Percentiles rank a stretch among this genome's conserved stretches.
phyloP scores from a whole-genome alignment of 2,329 filamentous ascomycete species.

The Calonectria crousiana region DNA sequence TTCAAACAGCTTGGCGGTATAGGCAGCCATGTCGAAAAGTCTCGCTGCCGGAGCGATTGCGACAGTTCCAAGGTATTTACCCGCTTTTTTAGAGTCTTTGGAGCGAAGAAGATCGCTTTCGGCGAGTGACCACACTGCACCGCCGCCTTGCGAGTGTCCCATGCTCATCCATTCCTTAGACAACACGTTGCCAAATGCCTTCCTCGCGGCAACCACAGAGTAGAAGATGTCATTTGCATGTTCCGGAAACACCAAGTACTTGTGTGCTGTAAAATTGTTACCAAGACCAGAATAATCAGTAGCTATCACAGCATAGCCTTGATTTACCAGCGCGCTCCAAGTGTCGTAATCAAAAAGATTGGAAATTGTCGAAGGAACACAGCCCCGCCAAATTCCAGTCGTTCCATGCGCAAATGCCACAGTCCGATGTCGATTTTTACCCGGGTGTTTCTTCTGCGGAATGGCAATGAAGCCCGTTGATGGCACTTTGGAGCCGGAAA shows the following conservation, averaged over 20 bases:
- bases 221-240: slow-evolving; percentile 2
- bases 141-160: not conserved
- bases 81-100: not conserved
- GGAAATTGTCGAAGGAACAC: not conserved
- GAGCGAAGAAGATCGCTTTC: not conserved
- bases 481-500: not conserved
- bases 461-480: not conserved
- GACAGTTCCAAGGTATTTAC: not conserved
- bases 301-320: not conserved
- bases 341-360: not conserved
- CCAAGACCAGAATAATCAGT: not conserved
- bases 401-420: not conserved
- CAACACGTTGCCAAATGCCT: not conserved
- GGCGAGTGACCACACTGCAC: not conserved
- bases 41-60: not conserved
- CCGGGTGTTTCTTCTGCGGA: not conserved
- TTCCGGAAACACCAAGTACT: not conserved
- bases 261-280: not conserved
- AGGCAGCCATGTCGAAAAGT: not conserved
- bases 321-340: not conserved
- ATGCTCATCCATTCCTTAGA: slow-evolving; percentile 6
- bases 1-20: not conserved
- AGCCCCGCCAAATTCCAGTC: not conserved
- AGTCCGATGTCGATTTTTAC: not conserved
- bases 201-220: not conserved